Conservation (phyloP, 2,329 filamentous ascomycete species). For the Emergomyces orientalis region DNA sequence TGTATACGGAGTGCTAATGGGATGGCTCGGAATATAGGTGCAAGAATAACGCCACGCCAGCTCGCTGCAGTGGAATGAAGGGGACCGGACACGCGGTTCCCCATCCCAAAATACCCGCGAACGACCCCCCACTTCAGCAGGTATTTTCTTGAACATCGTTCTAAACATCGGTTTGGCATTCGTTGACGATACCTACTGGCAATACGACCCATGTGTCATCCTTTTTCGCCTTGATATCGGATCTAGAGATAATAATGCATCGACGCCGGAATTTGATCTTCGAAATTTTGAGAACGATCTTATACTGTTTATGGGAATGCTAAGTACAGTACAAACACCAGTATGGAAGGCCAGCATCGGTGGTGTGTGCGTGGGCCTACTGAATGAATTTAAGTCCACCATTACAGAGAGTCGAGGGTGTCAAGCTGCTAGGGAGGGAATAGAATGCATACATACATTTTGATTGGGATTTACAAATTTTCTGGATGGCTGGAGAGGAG, state of each 20-base stretch:
- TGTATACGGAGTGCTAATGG: slow-evolving; percentile 1
- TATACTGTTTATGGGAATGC: neutral
- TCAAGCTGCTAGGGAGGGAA: neutral
- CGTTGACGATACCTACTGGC: neutral
- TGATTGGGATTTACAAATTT: neutral
- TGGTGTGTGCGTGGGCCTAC: neutral
- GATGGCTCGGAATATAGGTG: neutral
- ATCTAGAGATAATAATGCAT: too few species aligned
- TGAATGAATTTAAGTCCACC: neutral
- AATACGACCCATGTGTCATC: neutral
- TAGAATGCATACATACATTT: neutral
- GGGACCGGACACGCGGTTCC: neutral
- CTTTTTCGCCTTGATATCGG: neutral
- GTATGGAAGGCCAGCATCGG: neutral
- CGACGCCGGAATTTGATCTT: too few species aligned
- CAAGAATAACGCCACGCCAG: slow-evolving; percentile 12
- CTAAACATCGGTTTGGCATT: neutral
- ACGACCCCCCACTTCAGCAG: neutral
- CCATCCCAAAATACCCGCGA: neutral
- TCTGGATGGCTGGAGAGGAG: neutral
- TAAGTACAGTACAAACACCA: neutral
- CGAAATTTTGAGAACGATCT: neutral
- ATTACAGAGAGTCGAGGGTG: neutral
- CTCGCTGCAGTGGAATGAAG: neutral
- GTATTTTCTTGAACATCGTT: neutral